phyloP scores from a whole-genome alignment of 108 stramenopile genomes.

The Pinguiococcus pyrenoidosus region DNA sequence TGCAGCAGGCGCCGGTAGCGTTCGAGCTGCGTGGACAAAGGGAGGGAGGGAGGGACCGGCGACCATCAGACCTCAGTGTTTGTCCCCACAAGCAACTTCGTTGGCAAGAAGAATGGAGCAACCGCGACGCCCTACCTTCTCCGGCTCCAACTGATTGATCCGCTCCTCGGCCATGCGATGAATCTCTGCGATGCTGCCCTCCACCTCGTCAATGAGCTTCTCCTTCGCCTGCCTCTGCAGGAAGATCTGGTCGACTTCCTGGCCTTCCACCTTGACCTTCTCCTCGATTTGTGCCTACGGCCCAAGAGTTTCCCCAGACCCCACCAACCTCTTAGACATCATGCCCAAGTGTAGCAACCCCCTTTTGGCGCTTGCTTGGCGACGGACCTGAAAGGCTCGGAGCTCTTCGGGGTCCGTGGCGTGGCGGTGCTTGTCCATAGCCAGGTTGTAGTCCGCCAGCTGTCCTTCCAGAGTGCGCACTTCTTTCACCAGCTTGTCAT shows the following conservation, averaged over 20 bases:
- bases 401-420: conserved; percentile 47
- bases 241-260: conserved; percentile 41
- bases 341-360: background rate
- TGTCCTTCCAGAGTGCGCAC: conserved; percentile 51
- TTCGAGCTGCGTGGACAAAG: background rate
- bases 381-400: conserved; percentile 6
- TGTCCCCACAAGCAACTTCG: conserved; percentile 2
- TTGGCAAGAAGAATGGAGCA: too few relatives aligned
- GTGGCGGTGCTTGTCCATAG: conserved; percentile 46
- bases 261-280: conserved; percentile 25
- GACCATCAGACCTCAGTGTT: conserved; percentile 10
- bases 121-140: too few relatives aligned
- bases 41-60: background rate
- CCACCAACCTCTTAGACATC: background rate
- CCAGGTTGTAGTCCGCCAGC: conserved; percentile 53
- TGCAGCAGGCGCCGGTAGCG: background rate
- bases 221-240: conserved; percentile 38
- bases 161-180: conserved; percentile 32
- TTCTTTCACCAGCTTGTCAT: too few relatives aligned
- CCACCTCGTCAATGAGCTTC: conserved; percentile 21
- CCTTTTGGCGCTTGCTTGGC: conserved; percentile 14
- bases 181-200: conserved; percentile 21
- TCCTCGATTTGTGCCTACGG: background rate
- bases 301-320: background rate
- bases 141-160: conserved; percentile 38